These are phyloP conservation scores for Phaeosphaeriaceae sp. DNA, from an alignment of 2,329 filamentous ascomycete species.

Conservation along the genomic window DNA sequence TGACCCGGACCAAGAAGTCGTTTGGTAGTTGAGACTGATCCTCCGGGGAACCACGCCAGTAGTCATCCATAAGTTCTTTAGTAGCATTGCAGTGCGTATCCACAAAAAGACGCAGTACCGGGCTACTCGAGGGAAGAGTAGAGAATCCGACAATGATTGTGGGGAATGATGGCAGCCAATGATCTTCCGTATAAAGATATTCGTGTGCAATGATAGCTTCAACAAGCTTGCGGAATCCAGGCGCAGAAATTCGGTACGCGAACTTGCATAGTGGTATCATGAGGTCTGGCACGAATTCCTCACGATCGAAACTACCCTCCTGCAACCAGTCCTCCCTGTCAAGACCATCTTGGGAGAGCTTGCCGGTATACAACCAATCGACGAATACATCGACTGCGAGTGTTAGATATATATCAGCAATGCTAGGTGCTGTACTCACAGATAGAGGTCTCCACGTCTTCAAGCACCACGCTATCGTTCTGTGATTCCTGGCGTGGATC, in stretches of 20 bases:
- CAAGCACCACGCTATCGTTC: background rate
- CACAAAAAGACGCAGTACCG: conserved; percentile 13
- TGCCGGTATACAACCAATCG: conserved; percentile 21
- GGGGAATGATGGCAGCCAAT: background rate
- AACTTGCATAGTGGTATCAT: conserved; percentile 7
- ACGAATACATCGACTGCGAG: conserved; percentile 18
- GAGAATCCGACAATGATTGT: conserved; percentile 14
- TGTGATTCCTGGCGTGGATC: conserved; percentile 20
- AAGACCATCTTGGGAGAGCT: background rate
- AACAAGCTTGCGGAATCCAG: background rate
- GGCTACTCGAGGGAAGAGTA: conserved; percentile 9
- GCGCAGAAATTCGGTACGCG: conserved; percentile 10
- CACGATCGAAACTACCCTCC: no score
- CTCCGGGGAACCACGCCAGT: no score
- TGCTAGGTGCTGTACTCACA: background rate
- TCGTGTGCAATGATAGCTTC: no score
- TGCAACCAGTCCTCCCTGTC: background rate
- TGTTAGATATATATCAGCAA: background rate
- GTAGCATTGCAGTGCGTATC: conserved; percentile 8
- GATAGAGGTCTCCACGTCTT: background rate
- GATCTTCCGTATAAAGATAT: no score
- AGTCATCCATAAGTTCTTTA: no score
- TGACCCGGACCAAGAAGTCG: conserved; percentile 9
- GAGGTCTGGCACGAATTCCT: background rate
- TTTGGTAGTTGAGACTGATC: background rate